phyloP scores from a whole-genome alignment of 1,139 yeast genomes.

The Suhomyces kunorum region DNA sequence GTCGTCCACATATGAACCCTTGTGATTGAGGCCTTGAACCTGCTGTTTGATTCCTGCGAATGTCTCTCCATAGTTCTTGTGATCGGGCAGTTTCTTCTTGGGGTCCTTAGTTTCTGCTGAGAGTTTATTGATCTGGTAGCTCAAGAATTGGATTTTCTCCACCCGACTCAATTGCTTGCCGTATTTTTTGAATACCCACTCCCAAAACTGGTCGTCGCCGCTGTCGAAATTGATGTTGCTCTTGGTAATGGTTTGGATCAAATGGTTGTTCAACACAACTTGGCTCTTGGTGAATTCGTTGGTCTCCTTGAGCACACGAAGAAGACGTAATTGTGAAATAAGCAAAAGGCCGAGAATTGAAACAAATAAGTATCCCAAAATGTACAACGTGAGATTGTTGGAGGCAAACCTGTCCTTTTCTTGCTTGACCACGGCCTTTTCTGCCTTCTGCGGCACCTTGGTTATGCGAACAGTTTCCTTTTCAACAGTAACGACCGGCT shows the following conservation, averaged over 20 bases:
- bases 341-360: constrained; percentile 26
- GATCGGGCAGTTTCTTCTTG: background rate
- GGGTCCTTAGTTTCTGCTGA: background rate
- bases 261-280: constrained; percentile 25
- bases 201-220: constrained; percentile 24
- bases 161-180: constrained; percentile 23
- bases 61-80: constrained; percentile 1
- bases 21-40: constrained; percentile 19
- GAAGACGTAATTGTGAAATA: constrained; percentile 26
- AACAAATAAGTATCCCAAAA: constrained; percentile 20
- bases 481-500: background rate
- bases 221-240: constrained; percentile 2
- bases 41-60: constrained; percentile 17
- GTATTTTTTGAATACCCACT: constrained; percentile 23
- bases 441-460: background rate
- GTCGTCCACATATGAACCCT: constrained; percentile 19
- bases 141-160: constrained; percentile 29
- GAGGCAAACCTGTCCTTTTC: constrained; percentile 7
- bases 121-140: constrained; percentile 18
- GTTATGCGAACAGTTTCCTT: background rate
- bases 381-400: constrained; percentile 7
- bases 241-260: constrained; percentile 15
- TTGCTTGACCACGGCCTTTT: background rate
- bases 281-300: constrained; percentile 30
- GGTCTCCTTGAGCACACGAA: constrained; percentile 25